These are phyloP conservation scores for Viola odorata DNA, from an alignment of 345 rosid genomes.

Conservation along the genomic window DNA sequence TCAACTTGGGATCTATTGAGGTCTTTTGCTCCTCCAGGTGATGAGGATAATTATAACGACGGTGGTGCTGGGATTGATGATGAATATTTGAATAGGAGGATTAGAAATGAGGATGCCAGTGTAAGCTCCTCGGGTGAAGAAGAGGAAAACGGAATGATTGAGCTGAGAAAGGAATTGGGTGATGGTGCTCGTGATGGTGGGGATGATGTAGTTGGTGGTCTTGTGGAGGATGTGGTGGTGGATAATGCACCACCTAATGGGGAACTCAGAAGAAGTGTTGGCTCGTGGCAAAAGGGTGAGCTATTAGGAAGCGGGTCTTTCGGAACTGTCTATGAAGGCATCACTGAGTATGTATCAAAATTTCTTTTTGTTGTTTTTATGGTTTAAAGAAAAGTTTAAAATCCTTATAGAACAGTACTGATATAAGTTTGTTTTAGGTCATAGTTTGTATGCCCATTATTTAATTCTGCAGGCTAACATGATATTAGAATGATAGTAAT, in stretches of 20 bases:
- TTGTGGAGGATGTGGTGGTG: conserved; percentile 8
- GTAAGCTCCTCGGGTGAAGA: conserved; percentile 3
- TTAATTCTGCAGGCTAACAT: no score
- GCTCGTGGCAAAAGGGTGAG: conserved; percentile 27
- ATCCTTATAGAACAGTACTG: no score
- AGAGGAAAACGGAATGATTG: neutral
- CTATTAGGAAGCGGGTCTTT: conserved; percentile 36
- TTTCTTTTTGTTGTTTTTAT: no score
- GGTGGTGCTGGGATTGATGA: neutral
- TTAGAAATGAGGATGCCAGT: no score
- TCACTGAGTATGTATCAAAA: conserved; percentile 21
- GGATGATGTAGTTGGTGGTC: neutral
- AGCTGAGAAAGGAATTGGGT: conserved; percentile 1
- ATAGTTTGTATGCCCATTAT: no score
- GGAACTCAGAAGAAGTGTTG: conserved; percentile 15
- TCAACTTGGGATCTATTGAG: conserved; percentile 29
- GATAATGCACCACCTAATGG: conserved; percentile 22
- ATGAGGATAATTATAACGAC: neutral
- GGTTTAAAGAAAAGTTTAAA: no score
- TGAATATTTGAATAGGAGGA: neutral
- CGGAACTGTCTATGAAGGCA: conserved; percentile 33
- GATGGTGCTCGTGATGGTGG: neutral
- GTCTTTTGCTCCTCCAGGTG: conserved; percentile 21
- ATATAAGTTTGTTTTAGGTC: no score
- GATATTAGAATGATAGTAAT: no score